Evolutionary conservation across 306 rosid species (phyloP), one percentile per base, ranked within the genome.

Genomic region (Purshia tridentata): DNA sequence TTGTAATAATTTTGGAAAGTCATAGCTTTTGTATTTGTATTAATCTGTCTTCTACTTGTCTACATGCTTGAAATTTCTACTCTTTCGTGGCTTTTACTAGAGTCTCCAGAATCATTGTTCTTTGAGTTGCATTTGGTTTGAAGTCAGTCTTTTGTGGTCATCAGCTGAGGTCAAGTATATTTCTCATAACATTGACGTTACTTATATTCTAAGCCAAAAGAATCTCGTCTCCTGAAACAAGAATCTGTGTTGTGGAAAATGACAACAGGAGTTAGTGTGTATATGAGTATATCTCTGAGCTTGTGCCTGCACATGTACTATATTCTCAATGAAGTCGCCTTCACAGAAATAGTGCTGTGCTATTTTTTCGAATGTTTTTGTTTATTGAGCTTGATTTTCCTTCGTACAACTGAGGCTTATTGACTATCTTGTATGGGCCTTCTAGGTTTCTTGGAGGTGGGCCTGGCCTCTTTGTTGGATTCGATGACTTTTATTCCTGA

Each of bases 391-490:
- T 59, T 61, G 54, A 35, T 67, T 69, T 52, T 1, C 44, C 73
- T 53, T 18, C 40, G 68, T 18, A 52, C 73, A 54, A 69, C 50
- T 79, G 66, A 22, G 70, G 58, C 76, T 78, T 41, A 58, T 66
- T 64, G 55, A 20, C 67, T 56, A 42, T 20, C 60, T 74, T 75
- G 72, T 22, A 75, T 76, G 77, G 54, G 76, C 23, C 73, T 76
- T 41, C 67, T 73, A 93, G 98, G 98, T 86, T 93, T 93, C 88
- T 85, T 93, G 83, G 98, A 93, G 74, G 96, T 84, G 65, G 75
- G 91, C 77, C 81, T 93, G 81, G 87, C 81, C 72, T 86, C 90
- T 70, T 65, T 91, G 77, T 76, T 93, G 81, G 97, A 91, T 69
- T 67, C 82, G 62, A 70, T 77, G 75, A 84, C 76, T 79, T 79